Percentiles rank a stretch among this genome's conserved stretches.
These are phyloP conservation scores for Raffaelea ambrosiae DNA, from an alignment of 2,329 filamentous ascomycete species.

Conservation along the genomic window DNA sequence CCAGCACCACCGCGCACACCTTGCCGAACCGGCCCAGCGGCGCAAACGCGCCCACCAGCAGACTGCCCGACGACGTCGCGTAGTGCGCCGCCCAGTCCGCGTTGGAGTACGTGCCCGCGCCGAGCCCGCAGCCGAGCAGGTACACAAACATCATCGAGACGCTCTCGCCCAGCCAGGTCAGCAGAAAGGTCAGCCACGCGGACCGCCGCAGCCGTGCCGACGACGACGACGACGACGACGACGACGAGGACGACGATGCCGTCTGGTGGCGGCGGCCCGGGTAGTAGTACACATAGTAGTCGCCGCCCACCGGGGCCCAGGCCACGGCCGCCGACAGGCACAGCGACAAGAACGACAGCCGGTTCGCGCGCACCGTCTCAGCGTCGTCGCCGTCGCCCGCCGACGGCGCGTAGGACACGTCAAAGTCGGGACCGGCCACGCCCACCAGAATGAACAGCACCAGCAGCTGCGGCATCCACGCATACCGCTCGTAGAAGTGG, in stretches of 20 bases:
- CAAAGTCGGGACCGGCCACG: too few relatives aligned
- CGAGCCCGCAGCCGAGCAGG: conserved; percentile 53
- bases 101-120: conserved; percentile 44
- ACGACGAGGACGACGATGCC: not conserved
- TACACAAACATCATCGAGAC: too few relatives aligned
- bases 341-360: too few relatives aligned
- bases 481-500: conserved; percentile 56
- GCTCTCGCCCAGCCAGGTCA: too few relatives aligned
- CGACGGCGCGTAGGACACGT: too few relatives aligned
- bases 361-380: too few relatives aligned
- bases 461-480: conserved; percentile 1
- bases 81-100: conserved; percentile 49
- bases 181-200: too few relatives aligned
- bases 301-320: too few relatives aligned
- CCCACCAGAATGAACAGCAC: too few relatives aligned
- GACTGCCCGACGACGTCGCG: conserved; percentile 48
- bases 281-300: too few relatives aligned
- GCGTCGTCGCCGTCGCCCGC: too few relatives aligned
- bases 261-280: not conserved
- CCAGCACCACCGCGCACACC: conserved; percentile 57
- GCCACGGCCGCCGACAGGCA: too few relatives aligned
- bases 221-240: not conserved
- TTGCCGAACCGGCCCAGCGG: conserved; percentile 54
- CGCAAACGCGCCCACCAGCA: conserved; percentile 54
- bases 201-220: not conserved